These are phyloP conservation scores for Leishmania lainsoni DNA, from an alignment of 208 protist genomes.

Conservation along the genomic window DNA sequence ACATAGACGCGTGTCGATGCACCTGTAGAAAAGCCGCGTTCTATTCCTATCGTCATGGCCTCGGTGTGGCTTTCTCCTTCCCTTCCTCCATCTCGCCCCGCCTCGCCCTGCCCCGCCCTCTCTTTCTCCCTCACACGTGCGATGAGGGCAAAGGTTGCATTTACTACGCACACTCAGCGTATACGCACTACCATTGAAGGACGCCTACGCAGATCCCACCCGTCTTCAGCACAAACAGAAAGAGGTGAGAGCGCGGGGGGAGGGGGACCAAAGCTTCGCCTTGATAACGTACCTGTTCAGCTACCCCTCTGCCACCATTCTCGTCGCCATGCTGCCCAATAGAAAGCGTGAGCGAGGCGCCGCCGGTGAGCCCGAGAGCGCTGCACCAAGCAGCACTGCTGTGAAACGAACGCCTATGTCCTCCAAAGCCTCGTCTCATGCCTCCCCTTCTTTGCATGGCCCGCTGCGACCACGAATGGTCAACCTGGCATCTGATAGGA, in stretches of 20 bases:
- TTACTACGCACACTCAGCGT: not conserved
- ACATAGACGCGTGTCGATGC: not conserved
- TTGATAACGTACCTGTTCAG: not conserved
- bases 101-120: not conserved
- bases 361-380: constrained; percentile 1
- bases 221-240: not conserved
- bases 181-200: not conserved
- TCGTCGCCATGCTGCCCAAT: not conserved
- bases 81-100: not conserved
- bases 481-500: not conserved
- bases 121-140: not conserved
- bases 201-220: not conserved
- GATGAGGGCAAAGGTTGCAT: not conserved
- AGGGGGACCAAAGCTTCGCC: not conserved
- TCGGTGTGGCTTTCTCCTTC: not conserved
- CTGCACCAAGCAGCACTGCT: not conserved
- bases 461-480: constrained; percentile 1
- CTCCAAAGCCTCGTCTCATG: not conserved
- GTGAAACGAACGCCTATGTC: not conserved
- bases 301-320: not conserved
- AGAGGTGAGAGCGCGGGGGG: not conserved
- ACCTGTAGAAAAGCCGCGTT: not conserved
- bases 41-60: not conserved
- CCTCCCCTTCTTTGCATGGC: not conserved
- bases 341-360: constrained; percentile 10